phyloP scores from a whole-genome alignment of 2,329 filamentous ascomycete species.

The Helotiales sp. region DNA sequence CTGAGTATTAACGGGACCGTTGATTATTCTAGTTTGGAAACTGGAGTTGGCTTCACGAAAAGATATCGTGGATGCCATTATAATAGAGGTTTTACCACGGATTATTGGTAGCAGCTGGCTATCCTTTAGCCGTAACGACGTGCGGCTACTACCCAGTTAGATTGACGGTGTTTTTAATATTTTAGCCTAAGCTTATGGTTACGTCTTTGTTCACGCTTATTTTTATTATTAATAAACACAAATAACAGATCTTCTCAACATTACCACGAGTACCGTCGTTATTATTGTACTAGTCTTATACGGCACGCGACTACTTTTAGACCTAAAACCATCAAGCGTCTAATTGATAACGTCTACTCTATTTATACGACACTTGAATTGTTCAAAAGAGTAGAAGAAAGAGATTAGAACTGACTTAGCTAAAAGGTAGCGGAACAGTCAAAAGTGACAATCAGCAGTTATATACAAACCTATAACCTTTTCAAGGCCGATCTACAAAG shows the following conservation, averaged over 20 bases:
- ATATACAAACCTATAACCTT: slow-evolving; percentile 40
- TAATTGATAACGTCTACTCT: slow-evolving; percentile 42
- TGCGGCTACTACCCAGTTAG: slow-evolving; percentile 22
- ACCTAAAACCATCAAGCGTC: slow-evolving; percentile 41
- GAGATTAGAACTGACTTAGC: slow-evolving; percentile 44
- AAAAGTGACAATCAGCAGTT: slow-evolving; percentile 40
- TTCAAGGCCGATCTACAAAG: slow-evolving; percentile 41
- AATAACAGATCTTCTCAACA: slow-evolving; percentile 40
- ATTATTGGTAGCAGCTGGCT: slow-evolving; percentile 23
- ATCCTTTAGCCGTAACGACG: slow-evolving; percentile 31
- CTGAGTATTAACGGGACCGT: slow-evolving; percentile 31
- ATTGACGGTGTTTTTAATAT: slow-evolving; percentile 15
- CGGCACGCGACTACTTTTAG: slow-evolving; percentile 40
- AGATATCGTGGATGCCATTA: slow-evolving; percentile 32
- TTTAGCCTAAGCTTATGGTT: slow-evolving; percentile 13
- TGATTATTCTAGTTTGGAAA: slow-evolving; percentile 31
- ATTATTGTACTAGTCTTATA: slow-evolving; percentile 43
- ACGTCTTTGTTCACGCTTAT: background rate
- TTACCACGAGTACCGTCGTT: too few relatives aligned
- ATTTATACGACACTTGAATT: slow-evolving; percentile 41
- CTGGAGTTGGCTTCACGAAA: slow-evolving; percentile 30
- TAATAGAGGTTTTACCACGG: slow-evolving; percentile 27
- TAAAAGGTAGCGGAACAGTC: slow-evolving; percentile 38
- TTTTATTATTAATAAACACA: slow-evolving; percentile 24
- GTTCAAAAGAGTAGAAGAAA: slow-evolving; percentile 40